Conservation (phyloP, 1,139 yeast genomes). For the Trichomonascaceae sp. region DNA sequence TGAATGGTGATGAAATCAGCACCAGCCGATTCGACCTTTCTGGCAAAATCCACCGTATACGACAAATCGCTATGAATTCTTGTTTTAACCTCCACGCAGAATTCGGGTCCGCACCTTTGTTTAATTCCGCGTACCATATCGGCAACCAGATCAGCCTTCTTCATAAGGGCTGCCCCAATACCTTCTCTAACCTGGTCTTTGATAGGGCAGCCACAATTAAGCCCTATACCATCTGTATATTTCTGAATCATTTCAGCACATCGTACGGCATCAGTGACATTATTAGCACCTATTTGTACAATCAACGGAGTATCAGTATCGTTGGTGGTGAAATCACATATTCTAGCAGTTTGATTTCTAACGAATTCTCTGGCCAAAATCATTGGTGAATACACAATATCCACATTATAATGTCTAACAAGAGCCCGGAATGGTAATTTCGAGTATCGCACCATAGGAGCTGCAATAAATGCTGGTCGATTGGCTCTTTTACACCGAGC, state of each 20-base stretch:
- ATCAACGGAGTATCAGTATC: constrained; percentile 61
- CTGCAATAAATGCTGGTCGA: constrained; percentile 72
- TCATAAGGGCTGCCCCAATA: constrained; percentile 92
- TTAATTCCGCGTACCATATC: constrained; percentile 82
- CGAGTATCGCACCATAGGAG: constrained; percentile 97
- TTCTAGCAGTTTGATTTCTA: constrained; percentile 71
- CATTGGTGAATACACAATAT: constrained; percentile 93
- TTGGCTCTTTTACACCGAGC: constrained; percentile 40
- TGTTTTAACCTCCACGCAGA: constrained; percentile 85
- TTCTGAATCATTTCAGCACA: constrained; percentile 89
- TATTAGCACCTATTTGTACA: constrained; percentile 89
- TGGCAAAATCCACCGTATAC: constrained; percentile 69
- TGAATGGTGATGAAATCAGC: constrained; percentile 93
- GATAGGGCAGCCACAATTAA: constrained; percentile 97
- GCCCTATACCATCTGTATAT: constrained; percentile 86
- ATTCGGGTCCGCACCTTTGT: constrained; percentile 55
- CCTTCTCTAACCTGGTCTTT: constrained; percentile 94
- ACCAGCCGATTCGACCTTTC: constrained; percentile 73
- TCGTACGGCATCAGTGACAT: constrained; percentile 72
- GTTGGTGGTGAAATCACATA: constrained; percentile 81
- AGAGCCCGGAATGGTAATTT: constrained; percentile 86
- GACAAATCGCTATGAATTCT: constrained; percentile 72
- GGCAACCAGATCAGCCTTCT: constrained; percentile 72
- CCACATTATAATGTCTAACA: constrained; percentile 66
- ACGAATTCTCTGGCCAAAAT: constrained; percentile 92